Percentiles rank a stretch among this genome's conserved stretches.
Conservation (phyloP, 2,329 filamentous ascomycete species). For the Fusarium globosum region DNA sequence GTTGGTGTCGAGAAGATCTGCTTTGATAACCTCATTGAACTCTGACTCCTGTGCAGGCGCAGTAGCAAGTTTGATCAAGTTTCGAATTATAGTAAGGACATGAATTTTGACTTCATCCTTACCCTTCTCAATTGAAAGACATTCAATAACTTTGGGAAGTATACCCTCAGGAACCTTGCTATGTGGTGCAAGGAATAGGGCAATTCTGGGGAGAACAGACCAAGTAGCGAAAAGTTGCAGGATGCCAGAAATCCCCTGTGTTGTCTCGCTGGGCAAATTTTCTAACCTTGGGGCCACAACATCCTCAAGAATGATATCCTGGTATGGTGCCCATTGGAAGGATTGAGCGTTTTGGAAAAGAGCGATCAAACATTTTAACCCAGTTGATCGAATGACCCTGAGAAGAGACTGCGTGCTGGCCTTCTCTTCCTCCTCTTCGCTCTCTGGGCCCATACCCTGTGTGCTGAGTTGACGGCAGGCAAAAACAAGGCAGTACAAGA, state of each 20-base stretch:
- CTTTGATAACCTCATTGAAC: conserved; percentile 66
- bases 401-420: conserved; percentile 67
- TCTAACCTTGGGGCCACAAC: conserved; percentile 81
- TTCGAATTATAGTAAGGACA: conserved; percentile 79
- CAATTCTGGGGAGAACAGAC: conserved; percentile 74
- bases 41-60: conserved; percentile 66
- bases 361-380: conserved; percentile 84
- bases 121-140: conserved; percentile 76
- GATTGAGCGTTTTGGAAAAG: conserved; percentile 79
- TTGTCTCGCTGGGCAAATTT: conserved; percentile 84
- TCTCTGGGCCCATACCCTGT: conserved; percentile 46
- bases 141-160: conserved; percentile 77
- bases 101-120: conserved; percentile 90
- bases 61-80: conserved; percentile 70
- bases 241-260: conserved; percentile 87
- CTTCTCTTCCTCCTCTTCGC: conserved; percentile 57
- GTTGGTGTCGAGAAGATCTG: conserved; percentile 67
- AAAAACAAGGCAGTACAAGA: conserved; percentile 83
- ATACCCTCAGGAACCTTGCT: conserved; percentile 65
- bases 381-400: conserved; percentile 74
- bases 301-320: conserved; percentile 76
- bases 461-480: conserved; percentile 70
- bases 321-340: conserved; percentile 79
- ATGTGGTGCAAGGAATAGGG: conserved; percentile 70
- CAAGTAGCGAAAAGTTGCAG: conserved; percentile 85